Percentiles rank a stretch among this genome's conserved stretches.
Evolutionary conservation across 176 grass and related monocot species (phyloP).

Genomic region (Carex cristatella): DNA sequence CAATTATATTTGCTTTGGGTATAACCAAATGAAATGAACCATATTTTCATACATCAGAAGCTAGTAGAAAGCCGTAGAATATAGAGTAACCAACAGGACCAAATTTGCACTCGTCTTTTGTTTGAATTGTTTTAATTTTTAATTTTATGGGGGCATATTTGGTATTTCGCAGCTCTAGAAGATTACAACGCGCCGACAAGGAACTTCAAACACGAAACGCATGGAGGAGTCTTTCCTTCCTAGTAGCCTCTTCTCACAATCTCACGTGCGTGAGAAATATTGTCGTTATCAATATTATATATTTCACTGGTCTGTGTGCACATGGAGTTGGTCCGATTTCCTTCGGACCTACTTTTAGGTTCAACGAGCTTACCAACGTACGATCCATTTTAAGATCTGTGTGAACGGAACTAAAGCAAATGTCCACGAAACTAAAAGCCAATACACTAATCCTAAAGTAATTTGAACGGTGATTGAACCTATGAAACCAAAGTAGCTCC

Average conservation of each 20-base stretch:
- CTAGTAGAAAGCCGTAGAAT: constrained; percentile 1
- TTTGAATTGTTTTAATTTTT: no score
- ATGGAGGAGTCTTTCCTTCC: neutral
- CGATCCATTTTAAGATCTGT: no score
- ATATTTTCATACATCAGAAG: neutral
- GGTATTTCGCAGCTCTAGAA: neutral
- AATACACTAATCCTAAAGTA: no score
- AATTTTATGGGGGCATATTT: neutral
- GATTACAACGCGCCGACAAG: neutral
- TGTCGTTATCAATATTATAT: neutral
- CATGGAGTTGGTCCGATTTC: no score
- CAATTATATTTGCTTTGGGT: neutral
- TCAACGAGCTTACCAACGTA: no score
- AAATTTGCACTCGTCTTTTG: neutral
- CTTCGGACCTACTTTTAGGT: no score
- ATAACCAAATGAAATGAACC: neutral
- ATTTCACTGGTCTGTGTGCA: neutral
- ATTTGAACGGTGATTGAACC: no score
- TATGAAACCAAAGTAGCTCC: no score
- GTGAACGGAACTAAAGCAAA: no score
- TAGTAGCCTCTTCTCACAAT: neutral
- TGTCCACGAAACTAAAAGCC: no score
- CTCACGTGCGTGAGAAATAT: neutral
- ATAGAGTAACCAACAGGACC: neutral
- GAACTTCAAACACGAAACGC: neutral